These are phyloP conservation scores for Pyrus communis DNA, from an alignment of 306 rosid genomes.

Conservation along the genomic window DNA sequence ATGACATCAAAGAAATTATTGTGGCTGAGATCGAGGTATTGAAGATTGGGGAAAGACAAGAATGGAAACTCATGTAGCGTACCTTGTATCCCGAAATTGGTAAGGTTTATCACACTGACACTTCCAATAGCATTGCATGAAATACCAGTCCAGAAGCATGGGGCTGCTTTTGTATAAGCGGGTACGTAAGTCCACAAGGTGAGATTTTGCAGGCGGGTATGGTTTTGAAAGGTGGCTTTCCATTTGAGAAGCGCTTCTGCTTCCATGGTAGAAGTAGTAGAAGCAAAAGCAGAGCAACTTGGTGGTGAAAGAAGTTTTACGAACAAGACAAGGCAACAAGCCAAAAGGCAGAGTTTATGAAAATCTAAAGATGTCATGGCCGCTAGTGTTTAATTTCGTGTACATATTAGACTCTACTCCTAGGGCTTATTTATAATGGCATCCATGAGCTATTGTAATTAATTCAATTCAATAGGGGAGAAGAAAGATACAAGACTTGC, in stretches of 20 bases:
- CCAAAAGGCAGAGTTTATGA: no score
- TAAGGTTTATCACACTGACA: neutral
- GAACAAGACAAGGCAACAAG: no score
- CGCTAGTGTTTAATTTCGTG: no score
- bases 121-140: neutral
- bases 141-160: neutral
- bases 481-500: no score
- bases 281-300: no score
- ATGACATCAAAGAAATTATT: neutral
- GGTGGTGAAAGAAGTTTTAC: no score
- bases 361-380: neutral
- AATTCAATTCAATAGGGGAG: no score
- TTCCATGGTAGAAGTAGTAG: no score
- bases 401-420: no score
- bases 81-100: neutral
- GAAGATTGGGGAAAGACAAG: neutral
- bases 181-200: slow-evolving; percentile 8
- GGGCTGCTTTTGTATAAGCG: neutral
- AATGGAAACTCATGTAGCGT: neutral
- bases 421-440: no score
- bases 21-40: neutral
- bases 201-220: neutral
- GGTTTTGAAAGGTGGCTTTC: slow-evolving; percentile 1
- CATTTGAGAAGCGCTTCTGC: no score
- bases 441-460: no score